Evolutionary conservation across 202 grass and related monocot genomes (phyloP).

Genomic region (Carex arenaria): DNA sequence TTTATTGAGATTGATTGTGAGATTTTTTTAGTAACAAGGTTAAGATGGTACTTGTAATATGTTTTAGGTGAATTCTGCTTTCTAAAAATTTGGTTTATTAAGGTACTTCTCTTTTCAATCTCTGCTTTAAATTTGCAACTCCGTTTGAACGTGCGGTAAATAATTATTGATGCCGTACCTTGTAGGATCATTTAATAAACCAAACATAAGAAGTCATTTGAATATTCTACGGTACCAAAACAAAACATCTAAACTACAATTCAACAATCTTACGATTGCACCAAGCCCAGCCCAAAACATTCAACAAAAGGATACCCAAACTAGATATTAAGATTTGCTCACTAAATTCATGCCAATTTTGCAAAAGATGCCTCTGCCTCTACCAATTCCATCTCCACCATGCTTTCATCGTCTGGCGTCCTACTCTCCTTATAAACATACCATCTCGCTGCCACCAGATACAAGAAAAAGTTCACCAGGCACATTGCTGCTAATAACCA

Average conservation of each 20-base stretch:
- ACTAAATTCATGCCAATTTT: background rate
- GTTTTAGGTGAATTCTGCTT: slow-evolving; percentile 3
- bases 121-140: background rate
- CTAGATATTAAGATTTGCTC: background rate
- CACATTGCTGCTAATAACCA: slow-evolving; percentile 67
- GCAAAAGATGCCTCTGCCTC: slow-evolving; percentile 34
- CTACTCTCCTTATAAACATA: slow-evolving; percentile 75
- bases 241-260: background rate
- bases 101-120: background rate
- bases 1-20: slow-evolving; percentile 16
- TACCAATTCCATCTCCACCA: slow-evolving; percentile 30
- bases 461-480: slow-evolving; percentile 47
- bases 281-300: background rate
- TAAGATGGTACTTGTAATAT: background rate
- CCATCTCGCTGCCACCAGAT: slow-evolving; percentile 66
- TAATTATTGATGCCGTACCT: background rate
- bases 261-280: background rate
- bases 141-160: background rate
- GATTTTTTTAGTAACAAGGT: background rate
- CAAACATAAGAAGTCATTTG: slow-evolving; percentile 1
- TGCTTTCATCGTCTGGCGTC: slow-evolving; percentile 28
- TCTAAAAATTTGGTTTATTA: too few relatives aligned
- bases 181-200: slow-evolving; percentile 2
- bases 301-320: background rate
- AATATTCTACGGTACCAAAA: background rate